Percentiles rank a stretch among this genome's conserved stretches.
Evolutionary conservation across 2,329 filamentous ascomycete species (phyloP).

Genomic region (Fusarium xylarioides): DNA sequence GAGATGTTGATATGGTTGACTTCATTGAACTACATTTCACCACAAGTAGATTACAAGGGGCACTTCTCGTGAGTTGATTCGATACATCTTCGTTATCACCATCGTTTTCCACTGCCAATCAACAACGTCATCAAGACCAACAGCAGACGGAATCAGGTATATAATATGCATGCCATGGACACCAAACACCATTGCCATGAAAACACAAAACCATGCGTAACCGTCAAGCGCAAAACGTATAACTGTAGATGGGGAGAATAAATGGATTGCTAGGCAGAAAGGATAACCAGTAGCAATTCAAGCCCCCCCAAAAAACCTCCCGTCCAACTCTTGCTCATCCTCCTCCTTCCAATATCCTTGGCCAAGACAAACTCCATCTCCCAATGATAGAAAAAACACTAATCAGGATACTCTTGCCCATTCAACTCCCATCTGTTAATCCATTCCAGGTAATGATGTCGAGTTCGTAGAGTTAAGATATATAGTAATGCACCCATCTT

Average conservation of each 20-base stretch:
- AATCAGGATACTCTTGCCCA: constrained; percentile 28
- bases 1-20: neutral
- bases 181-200: constrained; percentile 50
- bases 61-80: neutral
- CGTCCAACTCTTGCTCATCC: constrained; percentile 9
- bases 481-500: constrained; percentile 29
- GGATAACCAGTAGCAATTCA: constrained; percentile 30
- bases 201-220: constrained; percentile 39
- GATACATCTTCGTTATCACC: neutral
- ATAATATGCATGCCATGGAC: constrained; percentile 46
- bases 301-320: constrained; percentile 10
- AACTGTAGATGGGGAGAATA: constrained; percentile 35
- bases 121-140: constrained; percentile 22
- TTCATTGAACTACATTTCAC: neutral
- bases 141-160: constrained; percentile 41
- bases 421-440: constrained; percentile 29
- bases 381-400: constrained; percentile 29
- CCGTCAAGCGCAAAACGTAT: constrained; percentile 27
- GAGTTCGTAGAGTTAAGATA: constrained; percentile 22
- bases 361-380: constrained; percentile 24
- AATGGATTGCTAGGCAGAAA: constrained; percentile 37
- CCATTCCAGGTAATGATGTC: constrained; percentile 34
- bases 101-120: neutral
- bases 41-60: neutral
- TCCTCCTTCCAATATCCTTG: constrained; percentile 1